These are phyloP conservation scores for Pseudopyricularia cyperi DNA, from an alignment of 2,329 filamentous ascomycete species.

Conservation along the genomic window DNA sequence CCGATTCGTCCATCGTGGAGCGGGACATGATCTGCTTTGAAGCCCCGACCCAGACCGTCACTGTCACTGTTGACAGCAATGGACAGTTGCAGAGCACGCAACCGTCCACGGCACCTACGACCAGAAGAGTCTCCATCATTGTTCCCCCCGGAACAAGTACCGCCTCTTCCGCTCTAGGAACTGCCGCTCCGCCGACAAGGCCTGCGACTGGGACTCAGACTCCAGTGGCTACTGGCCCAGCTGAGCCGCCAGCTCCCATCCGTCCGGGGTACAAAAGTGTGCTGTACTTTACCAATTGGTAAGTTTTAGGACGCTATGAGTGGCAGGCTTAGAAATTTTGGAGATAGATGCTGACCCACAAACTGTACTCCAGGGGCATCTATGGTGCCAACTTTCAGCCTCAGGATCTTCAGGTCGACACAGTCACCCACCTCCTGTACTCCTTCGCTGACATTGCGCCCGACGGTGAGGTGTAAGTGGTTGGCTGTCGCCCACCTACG, in stretches of 20 bases:
- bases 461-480: conserved; percentile 32
- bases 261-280: conserved; percentile 1
- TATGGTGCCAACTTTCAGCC: conserved; percentile 42
- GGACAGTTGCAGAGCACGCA: background rate
- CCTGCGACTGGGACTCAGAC: background rate
- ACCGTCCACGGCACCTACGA: background rate
- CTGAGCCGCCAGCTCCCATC: conserved; percentile 1
- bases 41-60: background rate
- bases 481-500: background rate
- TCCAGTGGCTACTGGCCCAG: background rate
- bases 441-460: conserved; percentile 32
- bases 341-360: background rate
- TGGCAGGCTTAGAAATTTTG: background rate
- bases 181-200: background rate
- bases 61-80: background rate
- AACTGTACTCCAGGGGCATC: conserved; percentile 19
- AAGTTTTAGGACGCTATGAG: conserved; percentile 5
- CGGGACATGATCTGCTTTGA: conserved; percentile 20
- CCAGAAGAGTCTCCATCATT: background rate
- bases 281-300: conserved; percentile 44
- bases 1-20: conserved; percentile 10
- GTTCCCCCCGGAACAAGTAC: background rate
- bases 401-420: conserved; percentile 50
- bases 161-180: background rate
- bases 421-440: conserved; percentile 64